phyloP scores from a whole-genome alignment of 108 stramenopile genomes.

The Fistulifera pelliculosa region DNA sequence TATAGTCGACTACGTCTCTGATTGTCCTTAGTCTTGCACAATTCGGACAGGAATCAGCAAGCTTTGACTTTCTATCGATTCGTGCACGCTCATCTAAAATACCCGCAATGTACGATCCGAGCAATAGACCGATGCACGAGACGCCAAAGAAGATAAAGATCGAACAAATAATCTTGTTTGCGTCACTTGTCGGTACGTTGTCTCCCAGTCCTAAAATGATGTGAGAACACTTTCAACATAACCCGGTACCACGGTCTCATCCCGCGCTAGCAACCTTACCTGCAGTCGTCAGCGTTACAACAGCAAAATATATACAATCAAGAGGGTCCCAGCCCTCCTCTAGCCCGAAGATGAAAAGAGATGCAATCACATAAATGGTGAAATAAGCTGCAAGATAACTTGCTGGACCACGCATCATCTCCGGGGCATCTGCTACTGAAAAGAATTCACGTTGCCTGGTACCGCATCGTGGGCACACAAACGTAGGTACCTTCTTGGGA shows the following conservation, averaged over 20 bases:
- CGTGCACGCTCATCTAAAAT: slow-evolving; percentile 63
- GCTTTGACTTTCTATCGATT: slow-evolving; percentile 46
- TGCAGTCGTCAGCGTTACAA: slow-evolving; percentile 71
- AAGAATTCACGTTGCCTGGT: slow-evolving; percentile 75
- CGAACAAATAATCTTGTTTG: slow-evolving; percentile 76
- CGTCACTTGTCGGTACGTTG: slow-evolving; percentile 67
- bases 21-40: slow-evolving; percentile 53
- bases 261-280: slow-evolving; percentile 14
- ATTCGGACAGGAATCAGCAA: slow-evolving; percentile 63
- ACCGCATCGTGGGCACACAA: slow-evolving; percentile 70
- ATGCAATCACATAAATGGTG: slow-evolving; percentile 55
- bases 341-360: slow-evolving; percentile 77
- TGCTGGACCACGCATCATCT: slow-evolving; percentile 55
- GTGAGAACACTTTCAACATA: too few species aligned
- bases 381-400: slow-evolving; percentile 71
- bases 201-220: slow-evolving; percentile 57
- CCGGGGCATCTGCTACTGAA: slow-evolving; percentile 56
- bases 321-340: slow-evolving; percentile 79
- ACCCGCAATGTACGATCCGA: slow-evolving; percentile 74
- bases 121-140: slow-evolving; percentile 82
- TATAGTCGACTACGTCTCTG: slow-evolving; percentile 14
- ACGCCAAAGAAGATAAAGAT: slow-evolving; percentile 88
- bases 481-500: slow-evolving; percentile 46
- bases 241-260: neutral
- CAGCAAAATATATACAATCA: slow-evolving; percentile 87